Evolutionary conservation across 2,329 filamentous ascomycete genomes (phyloP).

Genomic region (Neoarthrinium moseri): DNA sequence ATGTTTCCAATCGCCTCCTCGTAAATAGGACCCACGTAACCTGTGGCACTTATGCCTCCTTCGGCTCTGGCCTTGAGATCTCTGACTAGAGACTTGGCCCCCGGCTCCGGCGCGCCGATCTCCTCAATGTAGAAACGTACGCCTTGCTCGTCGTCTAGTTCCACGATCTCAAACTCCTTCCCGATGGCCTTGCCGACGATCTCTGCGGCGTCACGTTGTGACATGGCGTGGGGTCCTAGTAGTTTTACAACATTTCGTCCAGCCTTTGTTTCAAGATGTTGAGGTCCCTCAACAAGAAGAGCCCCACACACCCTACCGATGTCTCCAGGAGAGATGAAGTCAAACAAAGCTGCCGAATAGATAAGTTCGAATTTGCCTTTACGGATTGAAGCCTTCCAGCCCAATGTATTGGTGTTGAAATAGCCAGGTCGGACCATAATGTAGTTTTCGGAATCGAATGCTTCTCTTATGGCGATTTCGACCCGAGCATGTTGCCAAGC

Average conservation of each 20-base stretch:
- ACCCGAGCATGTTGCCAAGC: background rate
- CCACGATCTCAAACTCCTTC: background rate
- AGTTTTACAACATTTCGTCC: background rate
- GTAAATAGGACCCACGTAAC: background rate
- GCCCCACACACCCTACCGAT: background rate
- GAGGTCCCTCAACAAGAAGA: background rate
- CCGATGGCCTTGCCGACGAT: background rate
- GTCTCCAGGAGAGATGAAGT: background rate
- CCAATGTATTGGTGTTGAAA: background rate
- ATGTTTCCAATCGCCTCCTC: background rate
- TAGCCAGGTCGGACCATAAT: background rate
- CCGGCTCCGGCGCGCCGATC: background rate
- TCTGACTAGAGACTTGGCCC: background rate
- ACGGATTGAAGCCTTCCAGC: background rate
- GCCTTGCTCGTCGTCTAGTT: background rate
- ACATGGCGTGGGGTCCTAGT: background rate
- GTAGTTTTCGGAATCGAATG: background rate
- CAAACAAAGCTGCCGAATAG: background rate
- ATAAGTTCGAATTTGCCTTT: background rate
- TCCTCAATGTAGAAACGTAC: background rate
- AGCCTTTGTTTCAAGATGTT: background rate
- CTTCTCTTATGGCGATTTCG: background rate
- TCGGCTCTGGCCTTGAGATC: background rate
- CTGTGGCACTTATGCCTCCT: too few species aligned
- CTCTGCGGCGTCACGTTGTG: background rate